phyloP scores from a whole-genome alignment of 257 asterid genomes.

The Solanum gracilifrons region DNA sequence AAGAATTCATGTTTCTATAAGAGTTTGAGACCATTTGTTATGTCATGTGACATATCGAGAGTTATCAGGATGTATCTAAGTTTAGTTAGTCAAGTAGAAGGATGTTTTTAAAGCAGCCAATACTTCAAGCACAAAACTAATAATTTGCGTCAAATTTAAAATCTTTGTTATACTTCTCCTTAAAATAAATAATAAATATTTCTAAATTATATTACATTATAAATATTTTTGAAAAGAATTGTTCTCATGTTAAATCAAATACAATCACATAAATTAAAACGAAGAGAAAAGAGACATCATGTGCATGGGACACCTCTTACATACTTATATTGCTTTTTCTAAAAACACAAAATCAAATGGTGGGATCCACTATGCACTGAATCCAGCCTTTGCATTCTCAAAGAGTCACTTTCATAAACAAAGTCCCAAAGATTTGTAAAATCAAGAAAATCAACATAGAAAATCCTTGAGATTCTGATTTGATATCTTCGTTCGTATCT shows the following conservation, averaged over 20 bases:
- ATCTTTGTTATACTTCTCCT: not conserved
- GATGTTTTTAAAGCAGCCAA: too few species aligned
- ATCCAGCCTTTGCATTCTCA: not conserved
- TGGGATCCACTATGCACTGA: not conserved
- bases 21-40: not conserved
- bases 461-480: conserved; percentile 1
- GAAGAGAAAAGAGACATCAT: not conserved
- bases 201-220: too few species aligned
- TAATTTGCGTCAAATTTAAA: too few species aligned
- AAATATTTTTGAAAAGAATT: too few species aligned
- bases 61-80: not conserved
- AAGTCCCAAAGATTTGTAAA: not conserved
- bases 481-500: not conserved
- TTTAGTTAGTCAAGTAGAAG: not conserved
- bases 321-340: not conserved
- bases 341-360: not conserved
- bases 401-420: not conserved
- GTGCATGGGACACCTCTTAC: not conserved
- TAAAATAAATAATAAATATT: too few species aligned
- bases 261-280: not conserved
- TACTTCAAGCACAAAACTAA: fast-evolving
- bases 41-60: too few species aligned
- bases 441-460: not conserved
- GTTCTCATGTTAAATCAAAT: not conserved
- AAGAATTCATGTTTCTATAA: not conserved